Base-by-base conservation (phyloP, 768 basidiomycete genomes). In the Rhodosporidiobolus sp. region DNA sequence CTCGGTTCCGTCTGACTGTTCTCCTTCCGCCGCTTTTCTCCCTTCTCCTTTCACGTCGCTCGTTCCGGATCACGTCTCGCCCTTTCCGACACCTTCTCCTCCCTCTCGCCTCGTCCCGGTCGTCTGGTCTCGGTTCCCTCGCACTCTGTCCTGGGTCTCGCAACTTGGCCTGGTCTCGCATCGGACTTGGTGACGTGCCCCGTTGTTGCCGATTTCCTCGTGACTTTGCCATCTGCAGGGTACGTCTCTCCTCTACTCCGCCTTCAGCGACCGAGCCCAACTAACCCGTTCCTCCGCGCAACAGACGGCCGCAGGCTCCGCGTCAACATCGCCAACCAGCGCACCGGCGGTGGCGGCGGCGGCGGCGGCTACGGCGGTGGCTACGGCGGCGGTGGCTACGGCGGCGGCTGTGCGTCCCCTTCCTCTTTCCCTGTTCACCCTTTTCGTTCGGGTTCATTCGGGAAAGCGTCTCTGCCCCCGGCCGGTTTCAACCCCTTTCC, bases 261-360 rank as follows among this genome's bases (percentile, higher is more conserved):
- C 14, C 19, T 17, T 8, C 6, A 26, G 28, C 35, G 17, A 22
- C 2, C 26, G 1, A 30, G 28, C 26, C 30, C 16, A 22, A 63
- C 67, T 68, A 54, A 69, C 56, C 11, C 24, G 17, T 22, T 26
- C 32, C 24, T 11, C 1, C 74, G n/a, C 24, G 14, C 32, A 24
- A 20, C 28, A 76, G 95, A 97, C 82, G 94, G 94, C 62, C 87
- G 95, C 76, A 86, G 90, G 71, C 88, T 98, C 80, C 92, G 92
- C 82, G 86, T 87, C 63, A 97, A 95, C 84, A 84, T 83, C 55
- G 83, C 83, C 77, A 84, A 83, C 81, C 77, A 73, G 63, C 74
- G 74, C 70, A 72, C 70, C 53, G 74, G 74, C 28, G 74, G 74
- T n/a, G n/a, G n/a, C 46, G 74, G 74, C 50, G 74, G 74, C 20